phyloP scores from a whole-genome alignment of 2,329 filamentous ascomycete species.

The Ilyonectria destructans region DNA sequence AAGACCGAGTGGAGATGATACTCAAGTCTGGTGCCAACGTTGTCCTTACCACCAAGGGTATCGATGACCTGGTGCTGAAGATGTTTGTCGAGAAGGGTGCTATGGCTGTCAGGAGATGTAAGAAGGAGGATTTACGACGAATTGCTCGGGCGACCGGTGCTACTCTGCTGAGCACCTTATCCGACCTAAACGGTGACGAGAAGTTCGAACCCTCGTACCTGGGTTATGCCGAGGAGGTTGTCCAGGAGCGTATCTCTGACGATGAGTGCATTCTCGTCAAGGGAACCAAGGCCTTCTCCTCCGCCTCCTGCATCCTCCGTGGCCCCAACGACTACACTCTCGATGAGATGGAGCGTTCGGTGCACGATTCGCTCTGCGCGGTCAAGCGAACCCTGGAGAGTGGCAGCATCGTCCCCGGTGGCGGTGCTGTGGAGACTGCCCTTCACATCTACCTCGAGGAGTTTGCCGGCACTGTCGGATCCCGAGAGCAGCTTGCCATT shows the following conservation, averaged over 20 bases:
- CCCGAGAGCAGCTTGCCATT: conserved; percentile 96
- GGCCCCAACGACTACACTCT: conserved; percentile 97
- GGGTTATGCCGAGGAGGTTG: conserved; percentile 93
- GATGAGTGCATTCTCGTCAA: conserved; percentile 98
- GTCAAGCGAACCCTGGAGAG: conserved; percentile 98
- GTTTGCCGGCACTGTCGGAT: conserved; percentile 97
- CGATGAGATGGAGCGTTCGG: conserved; percentile 99
- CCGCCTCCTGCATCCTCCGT: conserved; percentile 95
- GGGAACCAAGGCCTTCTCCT: conserved; percentile 94
- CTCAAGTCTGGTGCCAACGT: conserved; percentile 98
- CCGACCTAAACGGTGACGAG: conserved; percentile 97
- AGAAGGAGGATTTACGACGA: conserved; percentile 97
- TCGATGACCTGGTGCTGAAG: conserved; percentile 96
- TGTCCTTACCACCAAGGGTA: conserved; percentile 96
- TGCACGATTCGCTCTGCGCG: conserved; percentile 96
- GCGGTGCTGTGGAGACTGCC: conserved; percentile 97
- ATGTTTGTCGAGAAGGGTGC: conserved; percentile 94
- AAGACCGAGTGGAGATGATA: conserved; percentile 97
- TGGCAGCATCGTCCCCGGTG: conserved; percentile 95
- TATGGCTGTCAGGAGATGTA: conserved; percentile 96
- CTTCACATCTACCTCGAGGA: conserved; percentile 99
- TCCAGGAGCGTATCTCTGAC: conserved; percentile 98
- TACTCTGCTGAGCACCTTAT: conserved; percentile 92
- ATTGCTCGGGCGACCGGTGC: conserved; percentile 98
- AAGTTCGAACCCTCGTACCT: conserved; percentile 93